Evolutionary conservation across 2,329 filamentous ascomycete species (phyloP).

Genomic region (Arthrobotrys entomopaga): DNA sequence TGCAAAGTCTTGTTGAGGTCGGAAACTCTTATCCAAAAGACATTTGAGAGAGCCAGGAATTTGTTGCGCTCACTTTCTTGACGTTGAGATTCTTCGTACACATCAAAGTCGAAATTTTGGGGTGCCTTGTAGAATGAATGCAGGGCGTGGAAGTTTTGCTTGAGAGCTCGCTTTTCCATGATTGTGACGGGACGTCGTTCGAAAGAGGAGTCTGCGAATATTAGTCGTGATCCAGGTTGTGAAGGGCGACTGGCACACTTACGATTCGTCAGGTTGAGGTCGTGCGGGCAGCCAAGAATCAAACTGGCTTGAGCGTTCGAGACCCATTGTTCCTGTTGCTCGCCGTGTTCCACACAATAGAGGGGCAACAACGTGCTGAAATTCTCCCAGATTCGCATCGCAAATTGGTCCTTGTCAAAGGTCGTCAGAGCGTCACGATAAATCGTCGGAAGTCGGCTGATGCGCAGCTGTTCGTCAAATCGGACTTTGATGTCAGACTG

Average conservation of each 20-base stretch:
- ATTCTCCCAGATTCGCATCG: slow-evolving; percentile 26
- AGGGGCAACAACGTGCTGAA: slow-evolving; percentile 36
- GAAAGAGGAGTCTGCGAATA: background rate
- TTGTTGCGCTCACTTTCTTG: slow-evolving; percentile 42
- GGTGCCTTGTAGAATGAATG: slow-evolving; percentile 39
- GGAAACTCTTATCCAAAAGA: slow-evolving; percentile 50
- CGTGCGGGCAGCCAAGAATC: slow-evolving; percentile 43
- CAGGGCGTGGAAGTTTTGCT: slow-evolving; percentile 47
- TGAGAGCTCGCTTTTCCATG: slow-evolving; percentile 30
- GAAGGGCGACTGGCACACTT: slow-evolving; percentile 3
- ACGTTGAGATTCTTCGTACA: slow-evolving; percentile 21
- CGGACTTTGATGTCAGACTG: slow-evolving; percentile 13
- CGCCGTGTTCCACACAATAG: slow-evolving; percentile 28
- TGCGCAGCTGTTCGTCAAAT: slow-evolving; percentile 41
- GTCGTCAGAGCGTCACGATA: slow-evolving; percentile 30
- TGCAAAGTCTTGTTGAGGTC: slow-evolving; percentile 38
- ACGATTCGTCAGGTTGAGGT: slow-evolving; percentile 45
- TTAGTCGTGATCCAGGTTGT: background rate
- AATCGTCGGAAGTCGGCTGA: slow-evolving; percentile 33
- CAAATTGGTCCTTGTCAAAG: slow-evolving; percentile 36
- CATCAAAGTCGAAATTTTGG: slow-evolving; percentile 29
- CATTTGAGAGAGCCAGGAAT: slow-evolving; percentile 28
- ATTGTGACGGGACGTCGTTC: slow-evolving; percentile 24
- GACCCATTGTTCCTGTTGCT: slow-evolving; percentile 35
- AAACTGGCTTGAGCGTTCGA: slow-evolving; percentile 48